Evolutionary conservation across 768 basidiomycete species (phyloP), one percentile per base, ranked within the genome.

Genomic region (Russula virescens): DNA sequence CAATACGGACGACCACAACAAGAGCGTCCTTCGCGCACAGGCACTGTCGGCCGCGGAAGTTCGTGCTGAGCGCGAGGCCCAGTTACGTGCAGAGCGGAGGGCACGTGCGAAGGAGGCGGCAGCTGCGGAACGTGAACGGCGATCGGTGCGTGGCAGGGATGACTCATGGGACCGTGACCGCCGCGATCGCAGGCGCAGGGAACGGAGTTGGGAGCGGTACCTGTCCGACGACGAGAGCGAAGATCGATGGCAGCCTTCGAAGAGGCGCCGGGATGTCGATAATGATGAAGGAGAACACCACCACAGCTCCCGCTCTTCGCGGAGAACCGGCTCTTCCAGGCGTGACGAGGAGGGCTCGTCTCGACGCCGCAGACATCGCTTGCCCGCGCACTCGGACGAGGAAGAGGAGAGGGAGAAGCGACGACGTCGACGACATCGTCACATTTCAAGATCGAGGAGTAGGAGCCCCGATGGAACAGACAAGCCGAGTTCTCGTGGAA

Each of bases 1-100:
- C 68, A 94, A 84, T 67, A 97, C 97, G 5, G 95, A 97, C 71
- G 95, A 95, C 61, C 97, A 99, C 71, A 99, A 99, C 74, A 86
- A 88, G 74, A 85, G 89, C 14, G 78, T 99, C 50, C 72, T 91
- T 23, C 82, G 82, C 59, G 81, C 88, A 26, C 89, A 91, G 73
- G 86, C 87, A 0, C 72, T 77, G 14, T 87, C 89, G 38, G 87
- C 88, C 2, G 80, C 88, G 66, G 89, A 91, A 66, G 76, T 85
- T n/a, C 87, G 89, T 61, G 76, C 75, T 28, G 85, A 86, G 65
- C 74, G 84, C 26, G 81, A 85, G n/a, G 88, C 88, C 62, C 78
- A 81, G 64, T 85, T 88, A 70, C 76, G 83, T 62, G 77, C 69
- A 50, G 87, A 89, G 67, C 75, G 88, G 40, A 76, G 80, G 60